A percentile compares a stretch with the other conserved stretches of the same genome.
phyloP scores from a whole-genome alignment of 257 asterid species.

The Lycium barbarum region DNA sequence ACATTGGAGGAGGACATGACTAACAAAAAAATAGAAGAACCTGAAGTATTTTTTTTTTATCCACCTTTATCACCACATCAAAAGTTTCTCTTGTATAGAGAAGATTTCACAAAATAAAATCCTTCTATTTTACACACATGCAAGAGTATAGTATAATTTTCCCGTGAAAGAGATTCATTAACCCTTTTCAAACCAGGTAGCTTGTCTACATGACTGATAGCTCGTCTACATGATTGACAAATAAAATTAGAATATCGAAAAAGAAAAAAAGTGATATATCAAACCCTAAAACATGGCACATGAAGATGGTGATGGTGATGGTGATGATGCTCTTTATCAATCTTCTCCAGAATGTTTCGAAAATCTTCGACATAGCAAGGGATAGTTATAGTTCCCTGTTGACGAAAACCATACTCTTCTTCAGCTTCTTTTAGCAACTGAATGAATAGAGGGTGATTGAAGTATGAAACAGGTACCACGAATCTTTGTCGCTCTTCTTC shows the following conservation, averaged over 20 bases:
- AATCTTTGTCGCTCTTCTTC: constrained; percentile 38
- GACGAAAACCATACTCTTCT: constrained; percentile 49
- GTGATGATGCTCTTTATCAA: constrained; percentile 41
- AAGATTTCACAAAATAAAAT: not conserved
- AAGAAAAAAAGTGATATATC: too few relatives aligned
- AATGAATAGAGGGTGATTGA: constrained; percentile 48
- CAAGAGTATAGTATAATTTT: not conserved
- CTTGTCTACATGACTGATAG: not conserved
- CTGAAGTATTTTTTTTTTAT: too few relatives aligned
- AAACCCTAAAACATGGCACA: not conserved
- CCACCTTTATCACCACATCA: not conserved
- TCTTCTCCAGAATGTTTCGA: constrained; percentile 39
- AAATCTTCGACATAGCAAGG: constrained; percentile 52
- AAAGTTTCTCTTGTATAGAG: not conserved
- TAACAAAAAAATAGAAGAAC: too few relatives aligned
- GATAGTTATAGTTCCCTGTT: constrained; percentile 42
- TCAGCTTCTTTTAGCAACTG: constrained; percentile 45
- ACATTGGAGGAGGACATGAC: too few relatives aligned
- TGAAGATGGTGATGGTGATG: constrained; percentile 37
- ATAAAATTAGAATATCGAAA: too few relatives aligned
- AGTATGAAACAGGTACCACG: constrained; percentile 42
- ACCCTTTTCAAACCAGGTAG: not conserved
- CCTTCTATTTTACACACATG: not conserved
- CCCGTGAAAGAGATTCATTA: not conserved
- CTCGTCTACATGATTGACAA: not conserved